A percentile compares a stretch with the other conserved stretches of the same genome.
Conservation (phyloP, 225 moss, liverwort and hornwort genomes). For the Polytrichum formosum region DNA sequence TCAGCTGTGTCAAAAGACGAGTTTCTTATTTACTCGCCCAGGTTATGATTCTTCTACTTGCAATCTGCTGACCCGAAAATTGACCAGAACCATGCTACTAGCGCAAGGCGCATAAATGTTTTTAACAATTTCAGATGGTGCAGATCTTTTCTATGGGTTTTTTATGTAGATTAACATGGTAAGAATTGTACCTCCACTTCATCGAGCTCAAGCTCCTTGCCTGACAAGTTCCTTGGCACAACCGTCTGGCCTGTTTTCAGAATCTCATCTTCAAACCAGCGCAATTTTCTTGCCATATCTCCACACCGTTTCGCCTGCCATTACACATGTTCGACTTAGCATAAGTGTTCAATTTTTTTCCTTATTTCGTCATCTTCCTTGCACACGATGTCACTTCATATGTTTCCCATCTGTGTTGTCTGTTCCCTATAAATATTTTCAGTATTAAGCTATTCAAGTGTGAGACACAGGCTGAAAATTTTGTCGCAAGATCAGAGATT, state of each 20-base stretch:
- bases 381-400: not conserved
- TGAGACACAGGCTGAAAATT: not conserved
- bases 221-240: slow-evolving; percentile 43
- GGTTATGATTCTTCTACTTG: not conserved
- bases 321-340: too few relatives aligned
- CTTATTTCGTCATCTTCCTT: not conserved
- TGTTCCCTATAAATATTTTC: not conserved
- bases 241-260: slow-evolving; percentile 61
- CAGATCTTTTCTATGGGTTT: too few relatives aligned
- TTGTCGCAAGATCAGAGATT: not conserved
- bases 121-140: too few relatives aligned
- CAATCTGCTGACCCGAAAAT: not conserved
- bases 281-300: slow-evolving; percentile 87
- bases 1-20: slow-evolving; percentile 39
- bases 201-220: slow-evolving; percentile 72
- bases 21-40: not conserved
- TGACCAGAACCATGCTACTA: not conserved
- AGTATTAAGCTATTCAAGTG: not conserved
- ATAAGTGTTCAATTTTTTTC: too few relatives aligned
- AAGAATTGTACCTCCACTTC: slow-evolving; percentile 68
- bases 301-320: slow-evolving; percentile 76
- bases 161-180: too few relatives aligned
- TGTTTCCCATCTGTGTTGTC: not conserved
- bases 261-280: slow-evolving; percentile 78
- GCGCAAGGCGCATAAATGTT: too few relatives aligned